These are phyloP conservation scores for Trypanosoma avium DNA, from an alignment of 208 protist species.

Conservation along the genomic window DNA sequence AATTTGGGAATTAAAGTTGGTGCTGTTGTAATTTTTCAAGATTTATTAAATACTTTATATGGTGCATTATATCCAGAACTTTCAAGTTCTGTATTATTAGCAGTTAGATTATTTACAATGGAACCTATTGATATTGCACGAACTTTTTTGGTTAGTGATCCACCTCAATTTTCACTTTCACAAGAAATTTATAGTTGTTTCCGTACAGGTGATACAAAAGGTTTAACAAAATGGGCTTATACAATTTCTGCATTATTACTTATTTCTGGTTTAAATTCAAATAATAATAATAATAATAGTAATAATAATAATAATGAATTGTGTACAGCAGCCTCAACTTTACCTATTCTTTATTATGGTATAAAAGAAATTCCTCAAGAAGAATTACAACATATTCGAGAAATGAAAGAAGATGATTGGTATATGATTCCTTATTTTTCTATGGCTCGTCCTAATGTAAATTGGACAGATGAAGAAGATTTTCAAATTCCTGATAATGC, in stretches of 20 bases:
- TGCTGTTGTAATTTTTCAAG: conserved; percentile 73
- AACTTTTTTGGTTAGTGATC: conserved; percentile 41
- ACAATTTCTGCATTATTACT: conserved; percentile 30
- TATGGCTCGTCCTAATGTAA: conserved; percentile 38
- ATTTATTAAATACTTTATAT: conserved; percentile 53
- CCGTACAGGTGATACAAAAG: conserved; percentile 42
- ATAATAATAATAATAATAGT: too few relatives aligned
- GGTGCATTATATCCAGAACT: conserved; percentile 63
- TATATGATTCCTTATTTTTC: conserved; percentile 71
- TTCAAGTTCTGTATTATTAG: conserved; percentile 65
- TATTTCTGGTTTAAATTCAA: neutral
- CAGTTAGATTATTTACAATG: conserved; percentile 65
- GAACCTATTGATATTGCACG: conserved; percentile 78
- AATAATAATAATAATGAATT: neutral
- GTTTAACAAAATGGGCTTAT: conserved; percentile 35
- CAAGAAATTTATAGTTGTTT: conserved; percentile 80
- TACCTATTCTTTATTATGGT: conserved; percentile 62
- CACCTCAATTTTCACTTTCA: conserved; percentile 51
- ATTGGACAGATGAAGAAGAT: conserved; percentile 34
- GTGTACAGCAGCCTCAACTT: neutral
- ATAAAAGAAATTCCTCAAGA: conserved; percentile 53
- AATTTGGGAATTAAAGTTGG: conserved; percentile 85
- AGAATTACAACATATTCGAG: conserved; percentile 46
- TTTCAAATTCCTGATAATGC: conserved; percentile 64
- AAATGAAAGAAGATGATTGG: conserved; percentile 53